A percentile compares a stretch with the other conserved stretches of the same genome.
These are phyloP conservation scores for Amoebophrya sp. DNA, from an alignment of 169 alveolate species.

Conservation along the genomic window DNA sequence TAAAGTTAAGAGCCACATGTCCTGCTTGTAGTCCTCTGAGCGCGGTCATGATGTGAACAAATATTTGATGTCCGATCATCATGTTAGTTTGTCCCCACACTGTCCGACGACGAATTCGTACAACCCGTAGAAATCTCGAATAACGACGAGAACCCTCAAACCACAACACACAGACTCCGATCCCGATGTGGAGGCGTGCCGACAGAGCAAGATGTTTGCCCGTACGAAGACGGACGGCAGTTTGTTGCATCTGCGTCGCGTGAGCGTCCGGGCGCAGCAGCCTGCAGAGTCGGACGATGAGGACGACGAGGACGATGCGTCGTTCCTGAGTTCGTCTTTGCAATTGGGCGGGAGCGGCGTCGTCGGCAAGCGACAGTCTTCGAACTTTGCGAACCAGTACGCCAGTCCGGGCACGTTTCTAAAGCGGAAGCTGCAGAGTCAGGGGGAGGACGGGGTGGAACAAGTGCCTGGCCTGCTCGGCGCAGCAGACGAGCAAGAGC, in stretches of 20 bases:
- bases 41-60: no score
- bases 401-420: background rate
- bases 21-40: no score
- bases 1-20: no score
- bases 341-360: background rate
- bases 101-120: no score
- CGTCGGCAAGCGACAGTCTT: background rate
- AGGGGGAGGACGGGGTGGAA: no score
- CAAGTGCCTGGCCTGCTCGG: no score
- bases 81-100: no score
- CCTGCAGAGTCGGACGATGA: background rate
- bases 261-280: background rate
- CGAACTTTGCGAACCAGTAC: background rate
- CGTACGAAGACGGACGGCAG: background rate
- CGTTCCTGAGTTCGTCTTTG: background rate
- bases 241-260: background rate
- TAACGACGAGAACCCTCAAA: no score
- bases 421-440: background rate
- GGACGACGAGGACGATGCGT: background rate
- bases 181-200: background rate
- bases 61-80: no score
- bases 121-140: no score
- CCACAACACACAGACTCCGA: background rate
- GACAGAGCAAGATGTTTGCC: background rate
- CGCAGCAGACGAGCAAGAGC: no score